These are phyloP conservation scores for Ricinus communis DNA, from an alignment of 345 rosid genomes.

Conservation along the genomic window DNA sequence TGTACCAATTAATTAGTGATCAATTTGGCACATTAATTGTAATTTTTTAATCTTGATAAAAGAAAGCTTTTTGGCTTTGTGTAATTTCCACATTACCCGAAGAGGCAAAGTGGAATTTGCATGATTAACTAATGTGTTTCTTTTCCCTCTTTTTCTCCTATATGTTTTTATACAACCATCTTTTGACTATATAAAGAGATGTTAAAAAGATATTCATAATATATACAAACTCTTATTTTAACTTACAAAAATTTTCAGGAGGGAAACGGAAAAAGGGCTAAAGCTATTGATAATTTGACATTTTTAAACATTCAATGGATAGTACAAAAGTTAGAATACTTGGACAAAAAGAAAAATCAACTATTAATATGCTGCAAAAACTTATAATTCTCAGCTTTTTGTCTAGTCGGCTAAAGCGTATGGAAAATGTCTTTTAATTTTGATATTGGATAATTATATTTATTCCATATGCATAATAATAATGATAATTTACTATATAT, in stretches of 20 bases:
- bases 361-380: too few species aligned
- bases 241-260: slow-evolving; percentile 6
- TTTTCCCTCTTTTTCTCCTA: background rate
- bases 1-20: too few species aligned
- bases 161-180: background rate
- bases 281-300: too few species aligned
- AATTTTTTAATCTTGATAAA: too few species aligned
- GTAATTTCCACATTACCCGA: background rate
- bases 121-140: background rate
- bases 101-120: slow-evolving; percentile 1
- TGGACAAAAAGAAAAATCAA: too few species aligned
- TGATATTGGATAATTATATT: too few species aligned
- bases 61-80: background rate
- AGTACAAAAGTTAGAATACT: too few species aligned
- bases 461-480: too few species aligned
- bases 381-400: too few species aligned
- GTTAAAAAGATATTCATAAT: background rate
- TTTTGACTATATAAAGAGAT: slow-evolving; percentile 1
- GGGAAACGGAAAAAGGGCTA: background rate
- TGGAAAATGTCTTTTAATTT: background rate
- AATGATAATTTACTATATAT: too few species aligned
- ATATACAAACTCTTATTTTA: background rate
- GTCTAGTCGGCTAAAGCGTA: background rate
- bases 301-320: too few species aligned
- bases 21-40: too few species aligned